Percentiles rank a stretch among this genome's conserved stretches.
Evolutionary conservation across 2,329 filamentous ascomycete species (phyloP).

Genomic region (Colletotrichum sojae): DNA sequence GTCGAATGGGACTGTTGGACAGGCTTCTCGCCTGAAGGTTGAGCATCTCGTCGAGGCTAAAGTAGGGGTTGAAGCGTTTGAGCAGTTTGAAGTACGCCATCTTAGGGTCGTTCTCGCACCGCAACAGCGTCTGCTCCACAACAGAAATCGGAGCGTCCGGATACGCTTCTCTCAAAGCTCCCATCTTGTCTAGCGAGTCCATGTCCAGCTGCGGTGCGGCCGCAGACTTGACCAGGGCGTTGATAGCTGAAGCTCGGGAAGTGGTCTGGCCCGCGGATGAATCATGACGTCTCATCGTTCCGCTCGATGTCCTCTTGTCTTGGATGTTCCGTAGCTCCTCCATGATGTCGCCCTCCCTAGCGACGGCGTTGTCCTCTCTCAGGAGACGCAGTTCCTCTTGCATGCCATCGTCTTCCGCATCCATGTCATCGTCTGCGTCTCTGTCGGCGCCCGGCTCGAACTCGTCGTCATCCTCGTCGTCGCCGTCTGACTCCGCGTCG

Average conservation of each 20-base stretch:
- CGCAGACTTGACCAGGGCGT: constrained; percentile 21
- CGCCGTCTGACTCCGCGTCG: constrained; percentile 47
- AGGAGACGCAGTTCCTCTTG: constrained; percentile 60
- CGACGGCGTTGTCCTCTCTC: constrained; percentile 55
- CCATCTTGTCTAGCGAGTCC: constrained; percentile 50
- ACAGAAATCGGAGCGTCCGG: constrained; percentile 54
- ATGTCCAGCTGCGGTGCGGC: constrained; percentile 9
- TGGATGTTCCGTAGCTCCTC: constrained; percentile 38
- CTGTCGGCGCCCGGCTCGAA: constrained; percentile 35
- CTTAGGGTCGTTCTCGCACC: constrained; percentile 52
- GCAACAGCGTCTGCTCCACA: constrained; percentile 54
- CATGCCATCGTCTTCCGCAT: constrained; percentile 39
- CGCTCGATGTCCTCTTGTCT: constrained; percentile 11
- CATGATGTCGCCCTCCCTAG: constrained; percentile 44
- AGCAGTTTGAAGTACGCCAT: constrained; percentile 55
- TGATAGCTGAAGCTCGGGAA: constrained; percentile 13
- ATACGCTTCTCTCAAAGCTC: constrained; percentile 59
- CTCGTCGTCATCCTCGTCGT: constrained; percentile 44
- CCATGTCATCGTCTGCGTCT: constrained; percentile 42
- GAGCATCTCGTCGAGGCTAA: constrained; percentile 52
- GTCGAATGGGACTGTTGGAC: constrained; percentile 25
- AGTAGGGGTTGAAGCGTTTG: constrained; percentile 43
- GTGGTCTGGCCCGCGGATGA: neutral
- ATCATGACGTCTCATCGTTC: neutral
- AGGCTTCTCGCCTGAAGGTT: constrained; percentile 42